phyloP scores from a whole-genome alignment of 2,329 filamentous ascomycete genomes.

The Monosporascus cannonballus region DNA sequence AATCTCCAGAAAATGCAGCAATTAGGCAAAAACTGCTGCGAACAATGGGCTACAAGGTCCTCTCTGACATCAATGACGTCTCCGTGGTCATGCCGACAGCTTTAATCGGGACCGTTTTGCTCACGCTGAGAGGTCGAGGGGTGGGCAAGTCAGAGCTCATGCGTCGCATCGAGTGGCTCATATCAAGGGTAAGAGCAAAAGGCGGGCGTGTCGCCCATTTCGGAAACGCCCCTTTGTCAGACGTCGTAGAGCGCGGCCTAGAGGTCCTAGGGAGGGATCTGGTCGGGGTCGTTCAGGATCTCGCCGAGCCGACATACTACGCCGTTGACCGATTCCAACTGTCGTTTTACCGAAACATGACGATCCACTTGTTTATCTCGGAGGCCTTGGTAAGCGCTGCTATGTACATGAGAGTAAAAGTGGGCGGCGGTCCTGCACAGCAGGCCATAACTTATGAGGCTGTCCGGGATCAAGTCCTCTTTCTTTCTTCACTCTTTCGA shows the following conservation, averaged over 20 bases:
- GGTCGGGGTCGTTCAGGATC: constrained; percentile 69
- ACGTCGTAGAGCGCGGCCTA: constrained; percentile 82
- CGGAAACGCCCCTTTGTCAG: constrained; percentile 68
- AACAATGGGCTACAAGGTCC: constrained; percentile 84
- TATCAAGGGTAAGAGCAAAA: constrained; percentile 72
- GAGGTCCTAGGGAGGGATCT: constrained; percentile 88
- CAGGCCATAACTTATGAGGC: constrained; percentile 73
- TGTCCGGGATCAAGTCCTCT: constrained; percentile 73
- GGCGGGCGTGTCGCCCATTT: constrained; percentile 94
- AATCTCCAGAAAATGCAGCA: constrained; percentile 41
- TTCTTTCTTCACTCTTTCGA: constrained; percentile 88
- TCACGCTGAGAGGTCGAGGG: constrained; percentile 85
- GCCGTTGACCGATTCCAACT: constrained; percentile 95
- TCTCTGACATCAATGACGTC: constrained; percentile 91
- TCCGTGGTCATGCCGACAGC: constrained; percentile 98
- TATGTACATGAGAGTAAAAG: constrained; percentile 87
- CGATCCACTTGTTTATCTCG: constrained; percentile 93
- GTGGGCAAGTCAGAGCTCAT: constrained; percentile 83
- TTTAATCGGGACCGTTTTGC: constrained; percentile 84
- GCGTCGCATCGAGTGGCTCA: constrained; percentile 85
- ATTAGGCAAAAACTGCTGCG: constrained; percentile 69
- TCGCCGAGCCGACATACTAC: constrained; percentile 89
- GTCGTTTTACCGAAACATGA: constrained; percentile 99
- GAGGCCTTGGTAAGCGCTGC: constrained; percentile 85
- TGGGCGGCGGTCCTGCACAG: constrained; percentile 74